Evolutionary conservation across 108 stramenopile genomes (phyloP), one percentile per base, ranked within the genome.

Genomic region (Nitzschia sp.): DNA sequence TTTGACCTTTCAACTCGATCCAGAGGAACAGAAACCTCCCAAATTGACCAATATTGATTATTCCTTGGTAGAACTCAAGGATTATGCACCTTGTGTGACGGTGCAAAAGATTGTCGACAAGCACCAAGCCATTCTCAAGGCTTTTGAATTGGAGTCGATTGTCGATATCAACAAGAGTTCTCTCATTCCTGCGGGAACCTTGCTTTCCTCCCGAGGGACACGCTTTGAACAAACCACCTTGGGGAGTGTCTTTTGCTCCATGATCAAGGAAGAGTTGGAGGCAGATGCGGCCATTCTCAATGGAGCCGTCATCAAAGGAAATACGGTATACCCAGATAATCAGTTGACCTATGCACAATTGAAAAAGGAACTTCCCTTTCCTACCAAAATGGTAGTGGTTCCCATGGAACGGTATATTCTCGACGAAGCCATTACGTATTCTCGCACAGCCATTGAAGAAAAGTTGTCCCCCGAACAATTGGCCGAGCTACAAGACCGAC

Each of bases 311-410:
- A 87, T 93, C 63, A 86, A 89, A 43, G 89, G 82, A 0, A 66
- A 63, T n/a, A 65, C 48, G n/a, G 51, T 46, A 0, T 93, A 90
- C 62, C 39, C 29, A 3, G 54, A 73, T 34, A 76, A 67, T 15
- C 65, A 56, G 40, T 81, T 93, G 78, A 86, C 74, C 42, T 86
- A 88, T 59, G 78, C 79, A 17, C 70, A 93, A 53, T 66, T 93
- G 24, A 81, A 80, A 52, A 72, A 75, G 46, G 92, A 90, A 70
- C 69, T 93, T n/a, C 92, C 92, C 11, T 93, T 90, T 72, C 92
- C 92, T 0, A 79, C 86, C 10, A 90, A 93, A 75, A 86, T 93
- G 70, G 65, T 89, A 37, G 82, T 86, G 7, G 86, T 88, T 9
- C 61, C 73, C 10, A 88, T 93, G 86, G 77, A 80, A 38, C 70